Base-by-base conservation (phyloP, 1,139 yeast genomes). In the Yamadazyma atmosphaerica region DNA sequence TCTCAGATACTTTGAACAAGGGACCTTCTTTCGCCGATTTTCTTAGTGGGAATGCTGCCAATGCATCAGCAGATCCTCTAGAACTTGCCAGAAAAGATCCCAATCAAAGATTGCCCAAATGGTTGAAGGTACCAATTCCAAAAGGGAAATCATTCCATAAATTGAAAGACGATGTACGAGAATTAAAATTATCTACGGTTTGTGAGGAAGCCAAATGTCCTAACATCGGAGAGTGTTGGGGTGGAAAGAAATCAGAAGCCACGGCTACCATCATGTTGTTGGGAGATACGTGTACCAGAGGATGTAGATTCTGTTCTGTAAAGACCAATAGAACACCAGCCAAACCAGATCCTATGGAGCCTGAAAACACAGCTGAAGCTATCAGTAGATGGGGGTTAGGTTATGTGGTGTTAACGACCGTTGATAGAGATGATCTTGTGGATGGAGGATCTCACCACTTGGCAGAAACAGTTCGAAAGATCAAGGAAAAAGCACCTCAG, bases 121-220 rank as follows among this genome's bases (percentile, higher is more conserved):
- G 99, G 99, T 74, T 94, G 40, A 89, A 87, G 60, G 96, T 92
- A 3, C 95, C 95, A 6, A 89, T 92, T 49, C 98, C 98, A 12
- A 87, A 86, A 65, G 98, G 98, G 34, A 74, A 80, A 48, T 83
- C 86, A 33, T 92, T 79, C 63, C 82, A 82, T 54, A 83, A 79
- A 51, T 73, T 94, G 50, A 89, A 90, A 57, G 77, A 81, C 33
- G 99, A 94, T 56, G 84, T 94, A 29, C 74, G 90, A 45, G 97
- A 94, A 45, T 68, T 94, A 45, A 88, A 88, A 47, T 70, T 94
- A 39, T 86, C 96, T 29, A 90, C 98, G 0, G 99, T 94, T 22
- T 94, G 99, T 65, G 98, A 92, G 61, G 98, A 92, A 57, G 98
- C 98, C 8, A 83, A 92, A 56, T 94, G 99, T 65, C 99, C 99